Conservation (phyloP, 768 basidiomycete species). For the Leccinum subgranulosum region DNA sequence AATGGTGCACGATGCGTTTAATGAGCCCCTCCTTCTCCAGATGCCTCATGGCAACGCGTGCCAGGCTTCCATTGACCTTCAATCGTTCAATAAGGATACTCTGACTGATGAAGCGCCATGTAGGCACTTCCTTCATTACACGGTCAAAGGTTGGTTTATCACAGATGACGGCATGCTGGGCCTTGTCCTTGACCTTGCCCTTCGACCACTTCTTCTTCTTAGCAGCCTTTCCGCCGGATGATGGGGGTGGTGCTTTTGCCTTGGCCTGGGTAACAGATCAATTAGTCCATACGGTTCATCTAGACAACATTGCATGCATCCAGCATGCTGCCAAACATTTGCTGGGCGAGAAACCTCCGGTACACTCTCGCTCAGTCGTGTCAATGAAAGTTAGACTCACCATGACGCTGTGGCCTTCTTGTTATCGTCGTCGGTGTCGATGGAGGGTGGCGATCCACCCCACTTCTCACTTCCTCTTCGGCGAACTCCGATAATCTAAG, state of each 20-base stretch:
- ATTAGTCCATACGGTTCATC: constrained; percentile 17
- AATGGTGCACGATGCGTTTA: constrained; percentile 96
- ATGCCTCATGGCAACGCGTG: constrained; percentile 86
- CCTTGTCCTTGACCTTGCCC: constrained; percentile 99
- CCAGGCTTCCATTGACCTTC: constrained; percentile 94
- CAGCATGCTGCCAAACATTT: constrained; percentile 15
- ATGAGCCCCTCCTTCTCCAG: constrained; percentile 92
- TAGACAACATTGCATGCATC: constrained; percentile 17
- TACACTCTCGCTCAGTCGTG: neutral
- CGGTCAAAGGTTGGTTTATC: constrained; percentile 93
- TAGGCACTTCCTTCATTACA: constrained; percentile 97
- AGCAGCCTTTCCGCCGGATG: constrained; percentile 79
- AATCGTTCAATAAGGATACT: constrained; percentile 98
- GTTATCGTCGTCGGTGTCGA: constrained; percentile 26
- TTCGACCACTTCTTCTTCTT: constrained; percentile 99
- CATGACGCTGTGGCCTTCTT: constrained; percentile 26
- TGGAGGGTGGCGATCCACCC: constrained; percentile 1
- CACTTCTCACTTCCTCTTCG: constrained; percentile 1
- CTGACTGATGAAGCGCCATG: constrained; percentile 98
- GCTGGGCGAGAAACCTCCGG: neutral
- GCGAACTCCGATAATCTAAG: constrained; percentile 17
- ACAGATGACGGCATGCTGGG: constrained; percentile 91
- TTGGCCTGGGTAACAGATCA: constrained; percentile 55
- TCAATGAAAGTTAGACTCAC: constrained; percentile 20
- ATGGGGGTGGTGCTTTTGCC: constrained; percentile 64